Conservation (phyloP, 2,329 filamentous ascomycete species). For the Graphilbum sp. region DNA sequence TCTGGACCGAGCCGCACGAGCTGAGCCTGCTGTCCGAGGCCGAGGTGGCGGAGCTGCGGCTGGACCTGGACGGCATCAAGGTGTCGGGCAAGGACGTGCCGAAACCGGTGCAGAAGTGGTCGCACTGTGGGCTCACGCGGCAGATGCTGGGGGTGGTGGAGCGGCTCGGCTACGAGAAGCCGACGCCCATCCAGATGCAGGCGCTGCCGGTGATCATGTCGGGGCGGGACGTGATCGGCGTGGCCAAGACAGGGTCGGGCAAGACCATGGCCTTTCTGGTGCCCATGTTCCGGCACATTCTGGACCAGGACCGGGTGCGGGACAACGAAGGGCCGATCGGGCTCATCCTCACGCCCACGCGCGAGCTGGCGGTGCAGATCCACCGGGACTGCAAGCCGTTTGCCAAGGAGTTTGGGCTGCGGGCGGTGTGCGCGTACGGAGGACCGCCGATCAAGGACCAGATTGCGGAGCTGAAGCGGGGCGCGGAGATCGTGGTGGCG, state of each 20-base stretch:
- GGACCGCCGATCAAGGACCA: constrained; percentile 94
- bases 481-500: constrained; percentile 86
- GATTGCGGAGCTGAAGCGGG: constrained; percentile 89
- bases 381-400: constrained; percentile 92
- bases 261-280: constrained; percentile 93
- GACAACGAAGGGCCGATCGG: constrained; percentile 76
- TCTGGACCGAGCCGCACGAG: constrained; percentile 84
- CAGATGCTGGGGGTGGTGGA: constrained; percentile 77
- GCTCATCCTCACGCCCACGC: constrained; percentile 83
- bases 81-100: constrained; percentile 77
- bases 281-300: constrained; percentile 96
- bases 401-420: constrained; percentile 67
- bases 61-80: constrained; percentile 91
- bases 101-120: constrained; percentile 91
- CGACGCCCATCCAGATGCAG: constrained; percentile 89
- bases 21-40: constrained; percentile 68
- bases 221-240: constrained; percentile 84
- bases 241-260: constrained; percentile 93
- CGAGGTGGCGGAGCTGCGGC: constrained; percentile 63
- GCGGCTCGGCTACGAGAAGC: constrained; percentile 66
- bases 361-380: constrained; percentile 87
- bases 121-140: constrained; percentile 78
- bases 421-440: constrained; percentile 84
- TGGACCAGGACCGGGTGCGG: constrained; percentile 71
- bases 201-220: constrained; percentile 93